These are phyloP conservation scores for Henningerozyma blattae DNA, from an alignment of 805 yeast genomes.

Conservation along the genomic window DNA sequence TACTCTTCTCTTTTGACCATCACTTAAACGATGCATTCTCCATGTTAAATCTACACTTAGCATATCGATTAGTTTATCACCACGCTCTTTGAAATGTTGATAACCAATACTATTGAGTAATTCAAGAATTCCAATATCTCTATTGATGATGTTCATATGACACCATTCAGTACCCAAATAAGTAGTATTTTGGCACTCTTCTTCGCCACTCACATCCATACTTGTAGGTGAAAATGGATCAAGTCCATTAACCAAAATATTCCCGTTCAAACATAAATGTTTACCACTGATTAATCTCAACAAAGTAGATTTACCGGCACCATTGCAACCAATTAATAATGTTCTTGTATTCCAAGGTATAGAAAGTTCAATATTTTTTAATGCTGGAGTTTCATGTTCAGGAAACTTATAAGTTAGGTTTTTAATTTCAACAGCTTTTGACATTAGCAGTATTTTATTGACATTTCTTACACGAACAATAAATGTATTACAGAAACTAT, in stretches of 20 bases:
- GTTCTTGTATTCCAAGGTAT: slow-evolving; percentile 67
- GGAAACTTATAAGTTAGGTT: slow-evolving; percentile 62
- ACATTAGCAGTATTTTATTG: no score
- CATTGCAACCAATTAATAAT: slow-evolving; percentile 83
- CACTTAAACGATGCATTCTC: slow-evolving; percentile 88
- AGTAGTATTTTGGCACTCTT: slow-evolving; percentile 44
- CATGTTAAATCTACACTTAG: slow-evolving; percentile 79
- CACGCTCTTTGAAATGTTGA: slow-evolving; percentile 58
- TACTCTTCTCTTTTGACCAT: slow-evolving; percentile 91
- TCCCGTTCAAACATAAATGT: slow-evolving; percentile 66
- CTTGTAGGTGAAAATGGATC: slow-evolving; percentile 68
- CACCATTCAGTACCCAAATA: slow-evolving; percentile 98
- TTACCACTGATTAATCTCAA: slow-evolving; percentile 83
- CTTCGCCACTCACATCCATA: slow-evolving; percentile 27
- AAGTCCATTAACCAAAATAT: slow-evolving; percentile 59
- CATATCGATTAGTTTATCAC: slow-evolving; percentile 63
- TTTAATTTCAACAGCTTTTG: slow-evolving; percentile 46
- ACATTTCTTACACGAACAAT: no score
- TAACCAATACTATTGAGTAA: slow-evolving; percentile 76
- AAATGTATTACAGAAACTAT: no score
- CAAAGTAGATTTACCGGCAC: slow-evolving; percentile 93
- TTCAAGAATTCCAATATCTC: slow-evolving; percentile 81
- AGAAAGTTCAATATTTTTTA: slow-evolving; percentile 47
- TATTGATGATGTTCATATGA: slow-evolving; percentile 72
- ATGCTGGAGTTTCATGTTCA: slow-evolving; percentile 45